Evolutionary conservation across 345 rosid species (phyloP).

Genomic region (Chamaenerion angustifolium): DNA sequence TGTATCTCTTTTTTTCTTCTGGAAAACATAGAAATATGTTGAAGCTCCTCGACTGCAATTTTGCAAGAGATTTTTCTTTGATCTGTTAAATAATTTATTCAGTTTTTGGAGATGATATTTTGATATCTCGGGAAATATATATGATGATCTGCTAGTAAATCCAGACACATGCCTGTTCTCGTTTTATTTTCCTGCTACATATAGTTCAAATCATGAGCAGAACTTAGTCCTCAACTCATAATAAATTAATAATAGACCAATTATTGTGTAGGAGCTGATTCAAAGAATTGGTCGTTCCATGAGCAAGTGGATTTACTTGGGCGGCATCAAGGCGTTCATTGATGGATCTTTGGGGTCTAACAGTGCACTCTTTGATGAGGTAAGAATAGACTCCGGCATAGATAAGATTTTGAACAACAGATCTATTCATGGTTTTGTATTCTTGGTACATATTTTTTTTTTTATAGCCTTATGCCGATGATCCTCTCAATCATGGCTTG

Average conservation of each 20-base stretch:
- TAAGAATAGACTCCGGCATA: slow-evolving; percentile 12
- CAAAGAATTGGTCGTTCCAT: slow-evolving; percentile 31
- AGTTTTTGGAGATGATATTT: too few relatives aligned
- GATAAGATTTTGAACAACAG: background rate
- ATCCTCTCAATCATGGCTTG: slow-evolving; percentile 63
- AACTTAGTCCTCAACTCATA: too few relatives aligned
- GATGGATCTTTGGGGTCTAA: slow-evolving; percentile 89
- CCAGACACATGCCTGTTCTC: too few relatives aligned
- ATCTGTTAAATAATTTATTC: too few relatives aligned
- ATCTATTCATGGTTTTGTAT: background rate
- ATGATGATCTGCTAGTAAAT: too few relatives aligned
- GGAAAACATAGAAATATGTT: too few relatives aligned
- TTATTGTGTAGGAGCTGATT: slow-evolving; percentile 31
- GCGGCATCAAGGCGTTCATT: slow-evolving; percentile 87
- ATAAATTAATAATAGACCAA: too few relatives aligned
- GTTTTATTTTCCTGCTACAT: background rate
- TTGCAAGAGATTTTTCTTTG: too few relatives aligned
- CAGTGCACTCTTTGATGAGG: slow-evolving; percentile 87
- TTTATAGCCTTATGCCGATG: slow-evolving; percentile 53
- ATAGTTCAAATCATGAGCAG: too few relatives aligned
- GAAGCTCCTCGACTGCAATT: too few relatives aligned
- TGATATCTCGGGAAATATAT: too few relatives aligned
- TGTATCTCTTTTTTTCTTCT: too few relatives aligned
- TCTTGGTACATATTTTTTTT: background rate
- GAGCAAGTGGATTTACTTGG: slow-evolving; percentile 66